Base-by-base conservation (phyloP, 257 asterid genomes). In the Nicotiana paniculata region DNA sequence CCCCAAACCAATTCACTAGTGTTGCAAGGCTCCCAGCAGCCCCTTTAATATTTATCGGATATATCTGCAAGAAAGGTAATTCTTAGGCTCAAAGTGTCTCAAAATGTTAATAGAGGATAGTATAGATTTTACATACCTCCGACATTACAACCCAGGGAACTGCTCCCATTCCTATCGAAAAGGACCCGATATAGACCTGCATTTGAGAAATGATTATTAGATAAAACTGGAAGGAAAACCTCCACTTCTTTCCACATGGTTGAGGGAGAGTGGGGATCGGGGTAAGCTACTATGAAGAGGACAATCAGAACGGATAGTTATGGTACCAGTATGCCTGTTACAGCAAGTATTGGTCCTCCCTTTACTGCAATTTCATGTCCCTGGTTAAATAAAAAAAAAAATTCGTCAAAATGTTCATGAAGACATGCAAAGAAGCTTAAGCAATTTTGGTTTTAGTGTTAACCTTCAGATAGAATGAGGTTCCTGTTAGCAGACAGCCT, bases 131-230 rank as follows among this genome's bases (percentile, higher is more conserved):
- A 7, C 65, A 17, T 89, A 94, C 99, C 98, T 96, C 98, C 7
- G 98, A 96, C 99, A 94, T 96, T 81, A 96, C 92, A 77, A 96
- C 99, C 99, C 99, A 94, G 12, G 99, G 99, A 88, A 94, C 97
- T 84, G 98, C 99, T 84, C 97, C 98, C 99, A 96, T 96, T 84
- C 98, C 99, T 58, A 65, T 81, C 79, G 98, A 96, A 87, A 96
- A 96, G 17, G 97, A 81, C 15, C 91, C 97, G 69, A 96, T 90
- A 85, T 92, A 94, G 39, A 96, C 93, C 99, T 95, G 90, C 83
- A 61, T 76, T 84, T 24, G 61, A 70, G 84, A 66, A 84, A 84
- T 35, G 17, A 63, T 77, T 74, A 77, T 87, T 55, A 57, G 35
- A 51, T 48, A 33, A 1, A 46, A 21, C 15, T 24, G 15, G 61